These are phyloP conservation scores for Leccinum fibrillosum DNA, from an alignment of 768 basidiomycete species.

Conservation along the genomic window DNA sequence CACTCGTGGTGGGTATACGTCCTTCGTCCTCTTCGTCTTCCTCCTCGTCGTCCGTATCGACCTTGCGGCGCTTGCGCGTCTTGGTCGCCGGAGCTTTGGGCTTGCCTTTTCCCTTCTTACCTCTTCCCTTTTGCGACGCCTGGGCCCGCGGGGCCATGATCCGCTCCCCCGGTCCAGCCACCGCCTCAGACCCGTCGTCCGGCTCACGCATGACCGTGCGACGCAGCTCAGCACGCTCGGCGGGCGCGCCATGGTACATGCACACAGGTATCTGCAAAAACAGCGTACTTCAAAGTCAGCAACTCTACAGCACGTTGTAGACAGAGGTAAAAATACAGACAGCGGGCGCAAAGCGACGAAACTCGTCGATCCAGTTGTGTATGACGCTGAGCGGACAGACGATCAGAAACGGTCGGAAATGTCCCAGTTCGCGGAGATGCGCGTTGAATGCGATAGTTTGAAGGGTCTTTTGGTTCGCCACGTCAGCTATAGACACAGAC, in stretches of 20 bases:
- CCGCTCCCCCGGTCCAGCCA: constrained; percentile 21
- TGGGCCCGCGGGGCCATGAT: constrained; percentile 22
- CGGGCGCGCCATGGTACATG: constrained; percentile 86
- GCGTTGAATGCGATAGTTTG: constrained; percentile 95
- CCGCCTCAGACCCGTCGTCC: constrained; percentile 23
- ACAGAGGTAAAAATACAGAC: constrained; percentile 43
- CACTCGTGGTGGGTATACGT: constrained; percentile 17
- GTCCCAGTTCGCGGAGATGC: constrained; percentile 72
- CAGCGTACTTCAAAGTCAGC: neutral
- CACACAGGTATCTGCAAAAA: constrained; percentile 70
- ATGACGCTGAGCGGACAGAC: constrained; percentile 93
- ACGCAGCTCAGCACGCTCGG: constrained; percentile 78
- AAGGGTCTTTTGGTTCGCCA: constrained; percentile 57
- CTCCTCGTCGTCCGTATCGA: constrained; percentile 3
- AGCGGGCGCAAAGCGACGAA: constrained; percentile 75
- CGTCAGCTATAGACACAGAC: neutral
- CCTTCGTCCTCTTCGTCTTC: constrained; percentile 17
- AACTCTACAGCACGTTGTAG: neutral
- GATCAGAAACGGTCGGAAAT: constrained; percentile 75
- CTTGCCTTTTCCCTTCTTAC: constrained; percentile 9
- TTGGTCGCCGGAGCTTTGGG: constrained; percentile 10
- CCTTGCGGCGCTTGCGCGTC: constrained; percentile 20
- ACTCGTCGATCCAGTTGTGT: constrained; percentile 89
- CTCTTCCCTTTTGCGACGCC: constrained; percentile 16
- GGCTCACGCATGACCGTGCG: constrained; percentile 50